These are phyloP conservation scores for Pseudonitzschia pungens DNA, from an alignment of 108 stramenopile species.

Conservation along the genomic window DNA sequence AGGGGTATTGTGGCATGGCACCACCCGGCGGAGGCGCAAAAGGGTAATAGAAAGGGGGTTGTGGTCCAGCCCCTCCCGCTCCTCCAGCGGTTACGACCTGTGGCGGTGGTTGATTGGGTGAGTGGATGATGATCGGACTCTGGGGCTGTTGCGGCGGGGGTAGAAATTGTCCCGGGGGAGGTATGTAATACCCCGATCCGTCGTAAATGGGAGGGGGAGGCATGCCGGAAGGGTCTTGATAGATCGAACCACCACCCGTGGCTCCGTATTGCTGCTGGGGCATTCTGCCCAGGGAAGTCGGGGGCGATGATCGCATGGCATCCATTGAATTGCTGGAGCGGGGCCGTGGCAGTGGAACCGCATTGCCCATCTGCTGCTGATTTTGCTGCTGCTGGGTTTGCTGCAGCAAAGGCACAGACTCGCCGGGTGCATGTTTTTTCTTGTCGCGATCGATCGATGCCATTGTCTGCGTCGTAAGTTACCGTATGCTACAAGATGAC, in stretches of 20 bases:
- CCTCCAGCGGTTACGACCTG: not conserved
- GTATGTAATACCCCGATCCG: not conserved
- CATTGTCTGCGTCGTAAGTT: not conserved
- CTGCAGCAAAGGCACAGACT: slow-evolving; percentile 4
- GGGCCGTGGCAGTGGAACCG: not conserved
- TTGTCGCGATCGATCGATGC: not conserved
- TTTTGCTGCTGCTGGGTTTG: not conserved
- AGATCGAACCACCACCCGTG: not conserved
- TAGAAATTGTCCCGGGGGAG: not conserved
- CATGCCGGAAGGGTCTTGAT: not conserved
- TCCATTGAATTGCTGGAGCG: too few species aligned
- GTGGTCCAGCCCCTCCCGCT: not conserved
- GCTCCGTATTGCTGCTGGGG: slow-evolving; percentile 3
- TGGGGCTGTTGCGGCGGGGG: slow-evolving; percentile 2
- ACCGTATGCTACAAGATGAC: too few species aligned
- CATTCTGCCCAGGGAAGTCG: too few species aligned
- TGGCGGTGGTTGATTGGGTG: slow-evolving; percentile 3
- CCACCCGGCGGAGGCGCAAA: not conserved
- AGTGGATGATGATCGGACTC: slow-evolving; percentile 17
- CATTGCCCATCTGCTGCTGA: not conserved
- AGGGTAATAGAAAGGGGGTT: slow-evolving; percentile 14
- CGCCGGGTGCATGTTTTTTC: not conserved
- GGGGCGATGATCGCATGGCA: too few species aligned
- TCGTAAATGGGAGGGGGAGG: not conserved
- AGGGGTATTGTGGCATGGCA: not conserved